Conservation (phyloP, 2,329 filamentous ascomycete genomes). For the Colletotrichum tofieldiae region DNA sequence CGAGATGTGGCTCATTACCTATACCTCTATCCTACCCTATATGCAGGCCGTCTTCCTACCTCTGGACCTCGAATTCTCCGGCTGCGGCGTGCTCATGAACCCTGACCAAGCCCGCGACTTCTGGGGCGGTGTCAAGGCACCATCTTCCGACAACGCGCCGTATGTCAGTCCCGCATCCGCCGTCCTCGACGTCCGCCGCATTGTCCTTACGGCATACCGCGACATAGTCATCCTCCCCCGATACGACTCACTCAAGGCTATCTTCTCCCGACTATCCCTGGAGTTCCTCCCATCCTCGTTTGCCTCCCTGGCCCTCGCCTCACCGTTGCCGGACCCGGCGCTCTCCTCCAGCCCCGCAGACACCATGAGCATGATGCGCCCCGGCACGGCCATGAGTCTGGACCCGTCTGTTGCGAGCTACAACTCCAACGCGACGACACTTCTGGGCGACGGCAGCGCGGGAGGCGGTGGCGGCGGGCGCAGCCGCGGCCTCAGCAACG, state of each 20-base stretch:
- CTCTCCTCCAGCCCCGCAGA: conserved; percentile 66
- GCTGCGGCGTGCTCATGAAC: conserved; percentile 84
- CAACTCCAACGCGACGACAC: conserved; percentile 84
- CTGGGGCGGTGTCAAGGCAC: conserved; percentile 80
- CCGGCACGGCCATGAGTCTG: conserved; percentile 81
- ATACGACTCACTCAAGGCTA: conserved; percentile 89
- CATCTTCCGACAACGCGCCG: conserved; percentile 52
- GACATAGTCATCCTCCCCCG: conserved; percentile 91
- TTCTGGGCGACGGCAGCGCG: conserved; percentile 78
- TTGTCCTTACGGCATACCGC: conserved; percentile 89
- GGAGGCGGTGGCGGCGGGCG: conserved; percentile 70
- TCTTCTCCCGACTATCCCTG: conserved; percentile 90
- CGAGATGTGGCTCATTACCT: conserved; percentile 94
- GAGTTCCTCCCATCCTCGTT: conserved; percentile 78
- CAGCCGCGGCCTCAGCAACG: conserved; percentile 89
- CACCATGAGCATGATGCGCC: conserved; percentile 64
- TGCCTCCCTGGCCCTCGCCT: conserved; percentile 67
- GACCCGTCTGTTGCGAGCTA: conserved; percentile 84
- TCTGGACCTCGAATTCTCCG: conserved; percentile 92
- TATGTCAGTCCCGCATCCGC: conserved; percentile 65
- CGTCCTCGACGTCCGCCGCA: conserved; percentile 87
- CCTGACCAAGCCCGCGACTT: conserved; percentile 88
- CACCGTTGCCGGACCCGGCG: conserved; percentile 64
- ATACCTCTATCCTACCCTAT: conserved; percentile 91
- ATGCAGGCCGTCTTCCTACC: conserved; percentile 96